phyloP scores from a whole-genome alignment of 2,329 filamentous ascomycete species.

The Didymella exigua region DNA sequence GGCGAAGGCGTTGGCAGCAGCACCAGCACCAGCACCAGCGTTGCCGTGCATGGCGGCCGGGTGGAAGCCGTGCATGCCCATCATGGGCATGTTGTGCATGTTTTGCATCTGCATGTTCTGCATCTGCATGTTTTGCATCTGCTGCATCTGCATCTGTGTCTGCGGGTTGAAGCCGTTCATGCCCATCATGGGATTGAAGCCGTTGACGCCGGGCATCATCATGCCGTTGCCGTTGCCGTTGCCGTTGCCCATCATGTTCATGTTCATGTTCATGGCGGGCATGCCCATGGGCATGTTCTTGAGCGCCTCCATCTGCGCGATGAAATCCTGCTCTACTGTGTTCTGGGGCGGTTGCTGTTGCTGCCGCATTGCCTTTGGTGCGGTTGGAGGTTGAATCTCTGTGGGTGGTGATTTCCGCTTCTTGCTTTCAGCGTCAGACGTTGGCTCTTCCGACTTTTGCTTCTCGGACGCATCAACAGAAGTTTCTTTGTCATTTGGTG shows the following conservation, averaged over 20 bases:
- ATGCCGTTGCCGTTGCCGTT: not conserved
- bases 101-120: not conserved
- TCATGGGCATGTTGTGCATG: not conserved
- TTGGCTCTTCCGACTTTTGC: slow-evolving; percentile 29
- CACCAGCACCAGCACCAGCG: no score
- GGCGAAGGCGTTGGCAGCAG: not conserved
- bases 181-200: slow-evolving; percentile 45
- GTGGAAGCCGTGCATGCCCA: no score
- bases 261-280: slow-evolving; percentile 42
- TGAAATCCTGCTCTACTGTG: slow-evolving; percentile 48
- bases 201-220: slow-evolving; percentile 51
- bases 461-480: slow-evolving; percentile 17
- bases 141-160: slow-evolving; percentile 9
- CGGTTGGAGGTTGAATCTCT: slow-evolving; percentile 55
- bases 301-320: slow-evolving; percentile 54
- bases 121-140: slow-evolving; percentile 10
- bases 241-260: not conserved
- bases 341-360: slow-evolving; percentile 43
- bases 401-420: slow-evolving; percentile 83
- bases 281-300: slow-evolving; percentile 49
- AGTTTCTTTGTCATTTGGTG: slow-evolving; percentile 16
- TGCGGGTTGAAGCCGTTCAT: slow-evolving; percentile 20
- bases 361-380: slow-evolving; percentile 54
- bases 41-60: no score
- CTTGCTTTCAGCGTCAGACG: slow-evolving; percentile 59